Conservation (phyloP, 805 yeast species). For the Candida taoyuanica region DNA sequence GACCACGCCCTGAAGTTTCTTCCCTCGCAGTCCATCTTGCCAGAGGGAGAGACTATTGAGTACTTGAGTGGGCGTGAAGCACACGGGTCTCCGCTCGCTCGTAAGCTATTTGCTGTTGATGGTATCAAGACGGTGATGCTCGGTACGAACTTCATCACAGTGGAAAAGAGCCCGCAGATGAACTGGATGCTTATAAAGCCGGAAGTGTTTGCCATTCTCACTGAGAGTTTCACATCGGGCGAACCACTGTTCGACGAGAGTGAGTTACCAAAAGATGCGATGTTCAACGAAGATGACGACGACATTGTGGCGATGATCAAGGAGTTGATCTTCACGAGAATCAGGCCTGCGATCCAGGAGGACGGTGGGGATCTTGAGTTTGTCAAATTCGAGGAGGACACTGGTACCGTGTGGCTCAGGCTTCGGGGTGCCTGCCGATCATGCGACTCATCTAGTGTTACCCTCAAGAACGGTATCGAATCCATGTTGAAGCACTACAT, state of each 20-base stretch:
- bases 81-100: constrained; percentile 66
- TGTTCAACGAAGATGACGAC: constrained; percentile 55
- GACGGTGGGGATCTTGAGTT: constrained; percentile 75
- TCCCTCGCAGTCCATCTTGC: constrained; percentile 68
- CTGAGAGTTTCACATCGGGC: constrained; percentile 34
- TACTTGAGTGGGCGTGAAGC: constrained; percentile 75
- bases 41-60: constrained; percentile 63
- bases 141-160: constrained; percentile 80
- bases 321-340: constrained; percentile 63
- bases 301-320: constrained; percentile 64
- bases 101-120: constrained; percentile 67
- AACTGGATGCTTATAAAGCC: constrained; percentile 63
- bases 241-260: constrained; percentile 45
- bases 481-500: constrained; percentile 66
- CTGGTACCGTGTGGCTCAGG: constrained; percentile 54
- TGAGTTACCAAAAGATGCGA: constrained; percentile 33
- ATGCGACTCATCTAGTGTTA: constrained; percentile 63
- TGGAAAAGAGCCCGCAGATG: constrained; percentile 51
- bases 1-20: constrained; percentile 80
- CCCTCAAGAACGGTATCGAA: constrained; percentile 65
- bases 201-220: constrained; percentile 44
- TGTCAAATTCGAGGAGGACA: constrained; percentile 53
- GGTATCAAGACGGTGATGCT: constrained; percentile 75
- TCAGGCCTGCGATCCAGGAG: constrained; percentile 69
- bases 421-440: constrained; percentile 69